phyloP scores from a whole-genome alignment of 1,284 basidiomycete genomes.

The Ustilago xerochloae region DNA sequence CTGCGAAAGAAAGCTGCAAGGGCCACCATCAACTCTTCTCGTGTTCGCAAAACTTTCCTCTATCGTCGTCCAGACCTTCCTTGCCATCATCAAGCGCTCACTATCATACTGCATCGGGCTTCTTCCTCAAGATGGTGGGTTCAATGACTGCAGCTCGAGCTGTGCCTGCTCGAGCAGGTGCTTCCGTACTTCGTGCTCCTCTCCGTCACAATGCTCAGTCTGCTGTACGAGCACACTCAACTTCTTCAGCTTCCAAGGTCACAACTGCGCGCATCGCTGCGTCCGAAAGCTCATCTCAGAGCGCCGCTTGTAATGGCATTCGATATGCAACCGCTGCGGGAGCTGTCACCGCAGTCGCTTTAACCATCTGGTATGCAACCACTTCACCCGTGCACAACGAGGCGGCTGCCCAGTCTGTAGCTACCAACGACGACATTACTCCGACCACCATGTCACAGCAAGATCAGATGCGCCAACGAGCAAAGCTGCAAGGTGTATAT shows the following conservation, averaged over 20 bases:
- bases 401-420: constrained; percentile 29
- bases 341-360: constrained; percentile 14
- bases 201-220: constrained; percentile 2
- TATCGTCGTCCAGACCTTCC: background rate
- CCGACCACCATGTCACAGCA: constrained; percentile 53
- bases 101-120: background rate
- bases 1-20: constrained; percentile 20
- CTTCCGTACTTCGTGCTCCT: background rate
- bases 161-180: constrained; percentile 8
- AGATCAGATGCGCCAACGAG: constrained; percentile 57
- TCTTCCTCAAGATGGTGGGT: constrained; percentile 10
- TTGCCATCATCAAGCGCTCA: background rate
- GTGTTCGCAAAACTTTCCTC: background rate
- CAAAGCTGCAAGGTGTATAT: constrained; percentile 53
- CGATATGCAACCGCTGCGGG: constrained; percentile 18
- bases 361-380: constrained; percentile 34
- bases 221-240: constrained; percentile 20
- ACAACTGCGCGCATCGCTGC: constrained; percentile 2
- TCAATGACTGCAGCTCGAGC: constrained; percentile 13
- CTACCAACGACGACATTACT: constrained; percentile 22
- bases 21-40: constrained; percentile 18
- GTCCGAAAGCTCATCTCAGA: background rate
- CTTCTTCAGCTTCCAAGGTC: constrained; percentile 11
- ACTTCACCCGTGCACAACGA: constrained; percentile 31
- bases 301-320: background rate